phyloP scores from a whole-genome alignment of 2,329 filamentous ascomycete species.

The Sclerotinia glacialis region DNA sequence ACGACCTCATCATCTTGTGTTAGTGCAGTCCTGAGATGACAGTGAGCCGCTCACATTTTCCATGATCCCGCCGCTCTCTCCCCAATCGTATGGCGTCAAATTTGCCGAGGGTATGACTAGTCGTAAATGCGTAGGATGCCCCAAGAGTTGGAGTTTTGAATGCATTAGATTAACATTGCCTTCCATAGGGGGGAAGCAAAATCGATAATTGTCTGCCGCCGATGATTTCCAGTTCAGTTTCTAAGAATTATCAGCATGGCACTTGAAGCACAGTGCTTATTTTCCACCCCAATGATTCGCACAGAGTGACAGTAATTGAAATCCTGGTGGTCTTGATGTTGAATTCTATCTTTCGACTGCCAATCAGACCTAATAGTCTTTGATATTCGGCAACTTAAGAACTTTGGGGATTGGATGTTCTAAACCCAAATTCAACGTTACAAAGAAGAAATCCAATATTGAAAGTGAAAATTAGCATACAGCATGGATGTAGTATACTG shows the following conservation, averaged over 20 bases:
- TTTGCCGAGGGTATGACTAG: constrained; percentile 88
- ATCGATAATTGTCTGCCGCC: constrained; percentile 57
- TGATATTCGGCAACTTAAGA: background rate
- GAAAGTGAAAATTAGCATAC: too few species aligned
- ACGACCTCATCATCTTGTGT: constrained; percentile 13
- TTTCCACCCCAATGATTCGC: background rate
- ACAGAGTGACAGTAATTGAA: background rate
- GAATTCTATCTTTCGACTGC: background rate
- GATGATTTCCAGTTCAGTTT: constrained; percentile 51
- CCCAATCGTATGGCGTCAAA: constrained; percentile 78
- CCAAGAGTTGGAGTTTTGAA: constrained; percentile 90
- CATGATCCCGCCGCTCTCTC: constrained; percentile 63
- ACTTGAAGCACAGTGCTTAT: background rate
- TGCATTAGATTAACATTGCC: constrained; percentile 76
- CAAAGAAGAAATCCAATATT: background rate
- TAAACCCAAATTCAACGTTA: background rate
- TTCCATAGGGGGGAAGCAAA: constrained; percentile 77
- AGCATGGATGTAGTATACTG: background rate
- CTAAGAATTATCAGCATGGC: constrained; percentile 37
- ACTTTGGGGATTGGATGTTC: background rate
- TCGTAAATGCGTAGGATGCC: constrained; percentile 68
- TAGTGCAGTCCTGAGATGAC: background rate
- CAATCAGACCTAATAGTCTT: background rate
- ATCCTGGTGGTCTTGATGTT: background rate
- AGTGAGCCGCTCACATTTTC: constrained; percentile 63